Conservation (phyloP, 352 stramenopile species). For the Pythium folliculosum region DNA sequence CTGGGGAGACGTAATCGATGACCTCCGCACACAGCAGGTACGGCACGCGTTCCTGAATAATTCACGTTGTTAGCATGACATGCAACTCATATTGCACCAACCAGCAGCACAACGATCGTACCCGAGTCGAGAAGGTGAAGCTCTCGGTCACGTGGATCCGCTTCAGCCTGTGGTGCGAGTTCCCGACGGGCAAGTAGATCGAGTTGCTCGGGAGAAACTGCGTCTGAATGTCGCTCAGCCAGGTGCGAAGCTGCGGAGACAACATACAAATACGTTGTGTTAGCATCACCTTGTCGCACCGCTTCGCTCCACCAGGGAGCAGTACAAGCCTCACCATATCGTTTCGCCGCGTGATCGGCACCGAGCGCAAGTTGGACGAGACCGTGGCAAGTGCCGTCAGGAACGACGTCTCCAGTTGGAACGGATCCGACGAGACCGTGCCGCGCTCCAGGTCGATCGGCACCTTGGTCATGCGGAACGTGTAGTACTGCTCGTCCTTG, state of each 20-base stretch:
- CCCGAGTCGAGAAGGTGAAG: conserved; percentile 82
- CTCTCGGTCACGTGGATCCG: conserved; percentile 76
- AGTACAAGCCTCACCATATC: conserved; percentile 48
- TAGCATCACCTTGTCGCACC: no score
- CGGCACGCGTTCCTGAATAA: conserved; percentile 65
- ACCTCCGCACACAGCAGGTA: conserved; percentile 80
- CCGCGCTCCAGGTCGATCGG: conserved; percentile 48
- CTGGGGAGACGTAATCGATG: conserved; percentile 56
- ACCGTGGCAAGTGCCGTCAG: conserved; percentile 68
- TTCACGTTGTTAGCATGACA: not conserved
- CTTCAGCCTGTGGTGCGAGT: conserved; percentile 77
- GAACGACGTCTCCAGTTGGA: conserved; percentile 70
- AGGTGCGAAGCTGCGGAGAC: conserved; percentile 53
- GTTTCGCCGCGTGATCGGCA: conserved; percentile 65
- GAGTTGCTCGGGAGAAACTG: conserved; percentile 79
- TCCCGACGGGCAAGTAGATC: conserved; percentile 77
- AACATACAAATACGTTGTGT: not conserved
- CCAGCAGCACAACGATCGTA: conserved; percentile 11
- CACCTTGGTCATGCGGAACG: conserved; percentile 43
- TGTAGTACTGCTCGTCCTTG: conserved; percentile 72
- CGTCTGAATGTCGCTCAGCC: conserved; percentile 61
- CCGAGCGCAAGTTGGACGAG: conserved; percentile 70
- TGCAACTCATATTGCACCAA: no score
- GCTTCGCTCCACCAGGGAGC: no score
- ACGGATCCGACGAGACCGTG: conserved; percentile 42